phyloP scores from a whole-genome alignment of 2,329 filamentous ascomycete genomes.

The Cladobotryum mycophilum region DNA sequence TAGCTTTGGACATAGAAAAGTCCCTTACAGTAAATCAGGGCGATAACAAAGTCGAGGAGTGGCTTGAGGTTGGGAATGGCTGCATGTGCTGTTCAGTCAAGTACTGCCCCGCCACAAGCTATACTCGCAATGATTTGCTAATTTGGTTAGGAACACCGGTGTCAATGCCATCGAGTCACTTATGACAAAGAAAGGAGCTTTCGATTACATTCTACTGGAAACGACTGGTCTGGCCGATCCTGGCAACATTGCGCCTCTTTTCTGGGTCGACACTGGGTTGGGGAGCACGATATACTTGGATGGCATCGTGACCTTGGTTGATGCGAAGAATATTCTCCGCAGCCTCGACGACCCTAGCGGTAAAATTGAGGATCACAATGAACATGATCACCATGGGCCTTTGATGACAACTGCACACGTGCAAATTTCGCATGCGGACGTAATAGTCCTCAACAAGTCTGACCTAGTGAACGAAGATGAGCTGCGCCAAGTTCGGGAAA shows the following conservation, averaged over 20 bases:
- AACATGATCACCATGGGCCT: slow-evolving; percentile 52
- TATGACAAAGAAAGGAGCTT: slow-evolving; percentile 88
- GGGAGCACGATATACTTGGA: slow-evolving; percentile 95
- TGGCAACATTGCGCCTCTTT: slow-evolving; percentile 88
- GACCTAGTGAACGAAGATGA: slow-evolving; percentile 71
- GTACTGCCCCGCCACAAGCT: slow-evolving; percentile 34
- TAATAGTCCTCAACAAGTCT: slow-evolving; percentile 88
- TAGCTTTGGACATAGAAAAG: slow-evolving; percentile 91
- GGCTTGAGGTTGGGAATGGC: slow-evolving; percentile 92
- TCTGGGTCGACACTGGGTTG: slow-evolving; percentile 96
- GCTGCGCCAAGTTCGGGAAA: slow-evolving; percentile 59
- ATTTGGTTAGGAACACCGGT: slow-evolving; percentile 63
- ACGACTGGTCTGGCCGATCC: slow-evolving; percentile 94
- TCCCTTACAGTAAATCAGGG: slow-evolving; percentile 85
- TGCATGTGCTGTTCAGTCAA: slow-evolving; percentile 98
- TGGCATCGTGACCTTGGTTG: slow-evolving; percentile 91
- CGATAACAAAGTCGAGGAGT: slow-evolving; percentile 79
- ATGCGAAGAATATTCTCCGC: slow-evolving; percentile 84
- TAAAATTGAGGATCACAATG: slow-evolving; percentile 46
- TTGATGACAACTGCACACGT: slow-evolving; percentile 88
- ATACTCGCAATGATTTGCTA: neutral
- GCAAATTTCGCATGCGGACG: slow-evolving; percentile 94
- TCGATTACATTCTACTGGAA: slow-evolving; percentile 96
- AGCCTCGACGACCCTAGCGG: slow-evolving; percentile 68
- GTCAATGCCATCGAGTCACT: slow-evolving; percentile 92